Base-by-base conservation (phyloP, 2,329 filamentous ascomycete species). In the Paecilomyces formosus region DNA sequence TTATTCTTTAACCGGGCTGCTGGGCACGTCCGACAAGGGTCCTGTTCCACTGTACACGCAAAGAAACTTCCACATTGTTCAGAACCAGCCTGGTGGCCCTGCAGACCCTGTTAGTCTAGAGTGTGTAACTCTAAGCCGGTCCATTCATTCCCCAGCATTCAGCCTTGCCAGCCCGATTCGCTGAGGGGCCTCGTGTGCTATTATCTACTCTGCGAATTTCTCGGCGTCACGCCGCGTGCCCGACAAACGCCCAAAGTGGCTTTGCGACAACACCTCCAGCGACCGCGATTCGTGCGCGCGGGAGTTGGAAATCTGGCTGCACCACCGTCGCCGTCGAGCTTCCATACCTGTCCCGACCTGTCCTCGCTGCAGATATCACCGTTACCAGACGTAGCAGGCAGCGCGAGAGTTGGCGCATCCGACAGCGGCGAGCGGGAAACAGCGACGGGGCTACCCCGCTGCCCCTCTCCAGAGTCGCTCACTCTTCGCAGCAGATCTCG, bases 261-360 rank as follows among this genome's bases (percentile, higher is more conserved):
- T 60, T 58, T 58, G 28, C 56, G 33, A 54, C 50, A 28, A 57
- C 50, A 52, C 21, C 50, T 24, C 45, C 21, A 3, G 15, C 54
- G 21, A 55, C 59, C 52, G 55, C 59, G 54, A 57, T 56, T 64
- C 61, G 62, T 60, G 59, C 62, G 63, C 61, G 64, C 62, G 63
- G 64, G 63, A 64, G 64, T 65, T 62, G 70, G 64, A 73, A 76
- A 69, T 64, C 72, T 76, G 74, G 74, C 74, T 70, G 68, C 69
- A 67, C 68, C 72, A 68, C 68, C 66, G 39, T 66, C 68, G 61
- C 68, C 68, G 64, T 70, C 71, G 72, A 73, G 72, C 73, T 75
- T 69, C 61, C 65, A 71, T 65, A 74, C 74, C 73, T 76, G 74
- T 72, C 73, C 73, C 66, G 73, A 76, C 68, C 68, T 76, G 63